Evolutionary conservation across 441 rosid genomes (phyloP).

Genomic region (Populus trichocarpa): DNA sequence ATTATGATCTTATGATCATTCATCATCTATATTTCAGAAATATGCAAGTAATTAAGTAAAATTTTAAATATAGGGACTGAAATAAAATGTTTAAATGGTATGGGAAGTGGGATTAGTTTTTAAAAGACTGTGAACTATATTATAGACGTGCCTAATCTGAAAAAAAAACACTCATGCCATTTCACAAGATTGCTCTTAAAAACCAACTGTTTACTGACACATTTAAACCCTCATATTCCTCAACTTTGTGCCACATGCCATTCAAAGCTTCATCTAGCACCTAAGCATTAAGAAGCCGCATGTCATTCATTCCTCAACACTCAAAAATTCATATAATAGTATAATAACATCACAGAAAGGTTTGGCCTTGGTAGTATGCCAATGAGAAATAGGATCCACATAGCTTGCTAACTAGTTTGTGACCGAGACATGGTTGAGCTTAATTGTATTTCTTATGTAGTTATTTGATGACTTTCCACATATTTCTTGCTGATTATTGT

Average conservation of each 20-base stretch:
- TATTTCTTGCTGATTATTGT: conserved; percentile 8
- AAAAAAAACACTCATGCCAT: not conserved
- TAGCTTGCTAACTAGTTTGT: not conserved
- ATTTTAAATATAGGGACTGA: not conserved
- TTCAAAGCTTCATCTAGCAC: not conserved
- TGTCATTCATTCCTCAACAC: not conserved
- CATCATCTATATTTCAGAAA: not conserved
- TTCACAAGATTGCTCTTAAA: not conserved
- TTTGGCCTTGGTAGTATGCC: not conserved
- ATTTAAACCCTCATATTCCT: not conserved
- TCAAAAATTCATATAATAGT: not conserved
- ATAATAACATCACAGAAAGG: not conserved
- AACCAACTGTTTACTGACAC: not conserved
- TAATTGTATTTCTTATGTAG: not conserved
- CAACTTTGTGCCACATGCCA: not conserved
- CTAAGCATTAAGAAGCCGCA: not conserved
- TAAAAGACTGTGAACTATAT: not conserved
- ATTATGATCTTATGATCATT: not conserved
- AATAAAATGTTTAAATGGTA: not conserved
- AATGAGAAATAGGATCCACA: not conserved
- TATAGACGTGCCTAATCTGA: not conserved
- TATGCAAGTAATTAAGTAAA: not conserved
- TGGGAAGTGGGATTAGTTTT: not conserved
- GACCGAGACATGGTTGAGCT: not conserved
- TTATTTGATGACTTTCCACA: conserved; percentile 4